Conservation (phyloP, 208 protist species). For the Wallacemonas sp. region DNA sequence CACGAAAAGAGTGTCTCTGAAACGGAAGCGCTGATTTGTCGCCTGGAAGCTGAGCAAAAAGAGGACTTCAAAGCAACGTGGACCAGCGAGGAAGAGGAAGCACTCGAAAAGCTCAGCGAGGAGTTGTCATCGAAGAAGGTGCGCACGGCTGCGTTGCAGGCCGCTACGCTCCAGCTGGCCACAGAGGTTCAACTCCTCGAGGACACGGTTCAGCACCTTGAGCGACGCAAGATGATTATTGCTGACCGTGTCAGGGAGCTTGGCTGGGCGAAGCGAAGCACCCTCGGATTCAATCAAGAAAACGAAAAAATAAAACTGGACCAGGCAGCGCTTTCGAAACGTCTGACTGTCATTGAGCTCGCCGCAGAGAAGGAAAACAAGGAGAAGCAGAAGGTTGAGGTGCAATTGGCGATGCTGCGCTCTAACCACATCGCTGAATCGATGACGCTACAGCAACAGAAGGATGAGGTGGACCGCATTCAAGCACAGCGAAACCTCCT, state of each 20-base stretch:
- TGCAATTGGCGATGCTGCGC: slow-evolving; percentile 44
- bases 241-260: slow-evolving; percentile 66
- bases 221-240: slow-evolving; percentile 49
- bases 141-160: slow-evolving; percentile 37
- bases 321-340: slow-evolving; percentile 33
- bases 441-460: slow-evolving; percentile 54
- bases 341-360: slow-evolving; percentile 40
- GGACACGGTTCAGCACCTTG: slow-evolving; percentile 63
- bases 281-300: slow-evolving; percentile 10
- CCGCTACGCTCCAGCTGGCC: slow-evolving; percentile 44
- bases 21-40: slow-evolving; percentile 24
- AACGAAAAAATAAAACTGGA: slow-evolving; percentile 35
- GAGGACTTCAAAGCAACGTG: slow-evolving; percentile 71
- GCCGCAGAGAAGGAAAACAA: slow-evolving; percentile 26
- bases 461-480: slow-evolving; percentile 54
- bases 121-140: slow-evolving; percentile 39
- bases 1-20: slow-evolving; percentile 51
- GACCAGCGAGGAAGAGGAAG: slow-evolving; percentile 56
- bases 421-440: slow-evolving; percentile 34
- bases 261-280: slow-evolving; percentile 41
- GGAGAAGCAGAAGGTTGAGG: slow-evolving; percentile 48
- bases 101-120: slow-evolving; percentile 62
- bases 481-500: slow-evolving; percentile 71
- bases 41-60: slow-evolving; percentile 48
- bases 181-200: slow-evolving; percentile 76